Percentiles rank a stretch among this genome's conserved stretches.
phyloP scores from a whole-genome alignment of 2,329 filamentous ascomycete genomes.

The Penicillium sp. region DNA sequence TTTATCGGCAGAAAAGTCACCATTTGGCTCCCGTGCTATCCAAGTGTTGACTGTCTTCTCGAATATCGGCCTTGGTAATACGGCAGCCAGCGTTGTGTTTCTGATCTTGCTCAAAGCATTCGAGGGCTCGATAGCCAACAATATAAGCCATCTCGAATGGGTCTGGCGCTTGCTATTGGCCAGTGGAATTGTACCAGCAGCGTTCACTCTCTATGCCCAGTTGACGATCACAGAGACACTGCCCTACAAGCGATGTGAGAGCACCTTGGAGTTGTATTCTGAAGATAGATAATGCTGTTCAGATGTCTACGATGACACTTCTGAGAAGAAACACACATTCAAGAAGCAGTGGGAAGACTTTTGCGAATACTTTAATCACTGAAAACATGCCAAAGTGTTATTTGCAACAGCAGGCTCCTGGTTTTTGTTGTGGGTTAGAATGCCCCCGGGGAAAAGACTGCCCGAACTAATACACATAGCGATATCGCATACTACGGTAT shows the following conservation, averaged over 20 bases:
- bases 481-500: conserved; percentile 35
- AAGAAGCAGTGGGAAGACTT: conserved; percentile 25
- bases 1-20: conserved; percentile 11
- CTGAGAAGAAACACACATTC: conserved; percentile 11
- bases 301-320: conserved; percentile 12
- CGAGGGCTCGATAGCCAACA: conserved; percentile 7
- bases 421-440: conserved; percentile 25
- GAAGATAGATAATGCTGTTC: neutral
- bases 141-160: conserved; percentile 15
- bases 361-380: conserved; percentile 28
- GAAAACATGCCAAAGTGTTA: conserved; percentile 32
- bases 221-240: conserved; percentile 21
- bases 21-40: conserved; percentile 14
- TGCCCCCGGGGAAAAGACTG: neutral
- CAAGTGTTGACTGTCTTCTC: conserved; percentile 21
- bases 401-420: conserved; percentile 31
- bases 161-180: conserved; percentile 25
- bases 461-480: neutral
- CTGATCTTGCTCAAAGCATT: conserved; percentile 18
- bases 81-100: conserved; percentile 19
- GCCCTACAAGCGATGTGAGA: conserved; percentile 15
- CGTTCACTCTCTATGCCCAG: conserved; percentile 23
- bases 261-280: neutral
- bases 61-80: conserved; percentile 21
- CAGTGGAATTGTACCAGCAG: conserved; percentile 21